These are phyloP conservation scores for Camellia japonica DNA, from an alignment of 148 eudicot species.

Conservation along the genomic window DNA sequence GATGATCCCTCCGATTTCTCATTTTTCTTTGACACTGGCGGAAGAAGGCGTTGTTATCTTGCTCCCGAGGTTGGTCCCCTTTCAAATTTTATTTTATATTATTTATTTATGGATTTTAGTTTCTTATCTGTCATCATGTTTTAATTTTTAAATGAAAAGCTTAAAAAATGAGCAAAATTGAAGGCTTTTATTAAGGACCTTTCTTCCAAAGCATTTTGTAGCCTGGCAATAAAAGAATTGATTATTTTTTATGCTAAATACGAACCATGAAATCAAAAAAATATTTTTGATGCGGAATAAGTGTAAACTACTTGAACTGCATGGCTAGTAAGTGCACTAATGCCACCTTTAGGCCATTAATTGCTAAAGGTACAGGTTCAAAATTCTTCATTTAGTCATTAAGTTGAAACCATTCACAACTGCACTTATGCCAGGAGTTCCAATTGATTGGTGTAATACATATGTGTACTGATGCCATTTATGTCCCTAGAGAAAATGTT, in stretches of 20 bases:
- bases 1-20: conserved; percentile 98
- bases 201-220: not conserved
- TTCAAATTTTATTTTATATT: not conserved
- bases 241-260: not conserved
- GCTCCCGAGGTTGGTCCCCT: conserved; percentile 82
- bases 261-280: not conserved
- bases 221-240: not conserved
- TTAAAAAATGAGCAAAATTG: not conserved
- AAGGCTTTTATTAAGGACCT: not conserved
- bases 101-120: not conserved
- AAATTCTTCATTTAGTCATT: not conserved
- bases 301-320: conserved; percentile 3
- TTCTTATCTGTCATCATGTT: not conserved
- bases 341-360: not conserved
- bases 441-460: not conserved
- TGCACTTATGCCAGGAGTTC: not conserved
- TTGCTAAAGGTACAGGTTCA: not conserved
- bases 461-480: not conserved
- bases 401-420: not conserved
- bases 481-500: not conserved
- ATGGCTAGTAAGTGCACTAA: no score
- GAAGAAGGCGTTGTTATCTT: conserved; percentile 93
- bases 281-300: not conserved
- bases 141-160: not conserved
- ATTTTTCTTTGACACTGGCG: conserved; percentile 96